Evolutionary conservation across 2,329 filamentous ascomycete species (phyloP).

Genomic region (Nothomitra cinnamomea): DNA sequence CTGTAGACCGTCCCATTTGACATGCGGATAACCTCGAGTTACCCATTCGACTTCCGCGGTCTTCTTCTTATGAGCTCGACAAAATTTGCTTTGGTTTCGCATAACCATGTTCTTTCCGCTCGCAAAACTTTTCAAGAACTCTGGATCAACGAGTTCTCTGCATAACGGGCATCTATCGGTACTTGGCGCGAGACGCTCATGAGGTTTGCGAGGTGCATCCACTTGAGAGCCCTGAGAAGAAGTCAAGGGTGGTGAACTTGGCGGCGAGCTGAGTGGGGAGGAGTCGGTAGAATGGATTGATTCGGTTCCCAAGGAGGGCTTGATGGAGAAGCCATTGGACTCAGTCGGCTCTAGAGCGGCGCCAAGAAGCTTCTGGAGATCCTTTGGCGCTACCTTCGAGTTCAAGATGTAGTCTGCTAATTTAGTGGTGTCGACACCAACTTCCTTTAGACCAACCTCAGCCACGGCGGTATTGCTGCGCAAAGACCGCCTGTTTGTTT

Average conservation of each 20-base stretch:
- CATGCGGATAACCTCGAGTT: conserved; percentile 45
- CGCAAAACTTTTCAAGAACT: neutral
- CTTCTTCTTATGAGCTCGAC: conserved; percentile 40
- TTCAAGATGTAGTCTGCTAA: neutral
- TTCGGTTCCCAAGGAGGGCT: neutral
- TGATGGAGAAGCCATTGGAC: neutral
- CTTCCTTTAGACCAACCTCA: neutral
- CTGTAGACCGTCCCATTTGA: conserved; percentile 50
- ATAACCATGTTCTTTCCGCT: conserved; percentile 2
- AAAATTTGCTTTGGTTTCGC: conserved; percentile 42
- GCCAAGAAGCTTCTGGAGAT: too few species aligned
- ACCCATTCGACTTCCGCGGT: conserved; percentile 34
- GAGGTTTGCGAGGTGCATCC: neutral
- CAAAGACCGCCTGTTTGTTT: too few species aligned
- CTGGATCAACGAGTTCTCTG: conserved; percentile 1
- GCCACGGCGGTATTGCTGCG: too few species aligned
- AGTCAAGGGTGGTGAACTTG: neutral
- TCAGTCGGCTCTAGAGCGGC: neutral
- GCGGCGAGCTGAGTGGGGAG: neutral
- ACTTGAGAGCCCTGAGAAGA: neutral
- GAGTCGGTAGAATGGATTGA: neutral
- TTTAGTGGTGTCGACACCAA: neutral
- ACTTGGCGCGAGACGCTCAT: neutral
- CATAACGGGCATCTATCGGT: neutral
- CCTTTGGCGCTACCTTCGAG: neutral